Conservation (phyloP, 306 rosid species). For the Cucurbita ficifolia region DNA sequence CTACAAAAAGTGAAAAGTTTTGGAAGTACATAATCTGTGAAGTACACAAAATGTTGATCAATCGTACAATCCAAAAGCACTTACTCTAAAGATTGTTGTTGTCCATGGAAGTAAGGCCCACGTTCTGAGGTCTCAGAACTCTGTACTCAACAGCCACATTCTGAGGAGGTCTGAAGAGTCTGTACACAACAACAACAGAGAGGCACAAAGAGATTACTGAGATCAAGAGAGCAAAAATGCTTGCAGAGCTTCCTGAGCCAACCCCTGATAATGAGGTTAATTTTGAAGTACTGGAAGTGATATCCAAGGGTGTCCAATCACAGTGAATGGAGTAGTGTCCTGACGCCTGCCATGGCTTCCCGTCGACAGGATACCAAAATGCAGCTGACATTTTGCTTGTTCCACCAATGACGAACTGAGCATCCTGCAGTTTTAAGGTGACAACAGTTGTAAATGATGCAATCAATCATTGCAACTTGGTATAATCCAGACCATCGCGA, state of each 20-base stretch:
- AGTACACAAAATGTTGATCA: constrained; percentile 16
- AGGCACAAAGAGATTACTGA: constrained; percentile 81
- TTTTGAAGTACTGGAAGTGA: constrained; percentile 31
- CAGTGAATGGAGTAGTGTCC: constrained; percentile 79
- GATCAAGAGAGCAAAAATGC: constrained; percentile 61
- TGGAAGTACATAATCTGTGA: constrained; percentile 23
- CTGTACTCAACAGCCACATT: constrained; percentile 50
- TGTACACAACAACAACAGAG: constrained; percentile 57
- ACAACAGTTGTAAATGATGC: neutral
- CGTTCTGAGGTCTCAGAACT: constrained; percentile 30
- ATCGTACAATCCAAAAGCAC: constrained; percentile 25
- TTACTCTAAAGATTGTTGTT: constrained; percentile 13
- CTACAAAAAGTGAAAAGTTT: constrained; percentile 23
- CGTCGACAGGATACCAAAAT: constrained; percentile 83
- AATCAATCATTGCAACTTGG: neutral
- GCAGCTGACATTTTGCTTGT: constrained; percentile 79
- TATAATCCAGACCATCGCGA: too few species aligned
- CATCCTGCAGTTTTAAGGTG: constrained; percentile 46
- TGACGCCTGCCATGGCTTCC: constrained; percentile 77
- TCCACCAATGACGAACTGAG: constrained; percentile 66
- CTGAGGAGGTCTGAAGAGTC: constrained; percentile 18
- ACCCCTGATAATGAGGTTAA: constrained; percentile 13
- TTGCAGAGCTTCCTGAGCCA: constrained; percentile 41
- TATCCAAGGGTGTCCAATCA: constrained; percentile 76
- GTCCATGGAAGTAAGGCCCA: constrained; percentile 46